Evolutionary conservation across 352 stramenopile species (phyloP), one percentile per base, ranked within the genome.

Genomic region (Globisporangium cederbergense): DNA sequence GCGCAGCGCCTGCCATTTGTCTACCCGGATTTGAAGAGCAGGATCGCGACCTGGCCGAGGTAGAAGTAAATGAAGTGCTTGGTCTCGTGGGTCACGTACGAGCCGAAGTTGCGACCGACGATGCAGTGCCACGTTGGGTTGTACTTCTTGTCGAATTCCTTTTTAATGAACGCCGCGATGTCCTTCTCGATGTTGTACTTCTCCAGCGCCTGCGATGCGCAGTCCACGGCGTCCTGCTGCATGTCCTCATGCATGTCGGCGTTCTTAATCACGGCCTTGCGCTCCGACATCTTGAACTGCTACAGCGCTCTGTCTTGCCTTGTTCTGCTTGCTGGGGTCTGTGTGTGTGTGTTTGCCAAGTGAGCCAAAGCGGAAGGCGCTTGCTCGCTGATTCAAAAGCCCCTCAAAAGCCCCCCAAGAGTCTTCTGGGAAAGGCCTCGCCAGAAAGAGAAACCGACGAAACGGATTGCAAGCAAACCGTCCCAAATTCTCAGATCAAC

Each of bases 231-330:
- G 78, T 99, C 97, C 86, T 99, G 97, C 79, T 99, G 97, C 97
- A 99, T 99, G 73, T 98, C 94, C 75, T 99, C 97, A 43, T 97
- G 95, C 97, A 99, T 99, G 79, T 99, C 97, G 50, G 97, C 97
- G 85, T 99, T 99, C 83, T 99, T 99, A 75, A 99, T 99, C 50
- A 99, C 97, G n/a, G 97, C 97, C 84, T 99, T 98, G 83, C 95
- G 85, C 88, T 97, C 90, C 71, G 89, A 88, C 87, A 96, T 96
- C 61, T 64, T 74, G 62, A 4, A 28, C 1, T 28, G 25, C 34
- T 53, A 13, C 18, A 20, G 11, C 62, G 53, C 18, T 10, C 9
- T 38, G 34, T 59, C 20, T n/a, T 54, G 14, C 22, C 25, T 56
- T 30, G 30, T 42, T 45, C 54, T 14, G 4, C 22, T 60, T 34